Base-by-base conservation (phyloP, 441 rosid genomes). In the Geranium incanum region DNA sequence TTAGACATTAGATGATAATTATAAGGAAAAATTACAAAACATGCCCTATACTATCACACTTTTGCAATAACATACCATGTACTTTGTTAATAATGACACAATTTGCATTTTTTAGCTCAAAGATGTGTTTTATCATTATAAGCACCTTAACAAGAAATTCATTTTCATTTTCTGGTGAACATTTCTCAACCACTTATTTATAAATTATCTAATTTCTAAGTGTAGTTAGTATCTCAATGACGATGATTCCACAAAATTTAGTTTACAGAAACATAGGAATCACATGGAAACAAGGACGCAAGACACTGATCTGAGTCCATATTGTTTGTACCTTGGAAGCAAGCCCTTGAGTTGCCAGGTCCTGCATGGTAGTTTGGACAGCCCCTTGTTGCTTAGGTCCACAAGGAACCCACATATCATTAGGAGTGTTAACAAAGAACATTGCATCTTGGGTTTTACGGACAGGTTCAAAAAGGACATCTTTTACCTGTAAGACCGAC, bases 361-460 rank as follows among this genome's bases (percentile, higher is more conserved):
- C 99, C 85, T 90, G 96, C 96, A 92, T 92, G 12, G 89, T 71
- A 60, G 85, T 86, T 82, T 95, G 98, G 74, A 91, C 85, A 67
- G 97, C 93, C 73, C 91, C 95, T 9, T 76, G 88, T 76, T 91
- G 97, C 82, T 86, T 95, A 65, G 98, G 95, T 71, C 97, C 99
- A 82, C 99, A 95, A 16, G 99, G 99, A 71, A 92, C 82, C 95
- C 89, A 92, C 88, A 87, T 79, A 70, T 78, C 95, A 78, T 87
- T 79, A 66, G 91, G 52, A 48, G 91, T 80, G 78, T 91, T 86
- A 66, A 73, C 75, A 68, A 95, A 95, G 81, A 75, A 95, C 98
- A 92, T 95, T 28, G 99, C 99, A 79, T 95, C 99, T 76, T 95
- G 99, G 15, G 98, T 95, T 83, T 95, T 91, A 33, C 99, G 93